Evolutionary conservation across 2,329 filamentous ascomycete genomes (phyloP), one percentile per base, ranked within the genome.

Genomic region (Orbilia brochopaga): DNA sequence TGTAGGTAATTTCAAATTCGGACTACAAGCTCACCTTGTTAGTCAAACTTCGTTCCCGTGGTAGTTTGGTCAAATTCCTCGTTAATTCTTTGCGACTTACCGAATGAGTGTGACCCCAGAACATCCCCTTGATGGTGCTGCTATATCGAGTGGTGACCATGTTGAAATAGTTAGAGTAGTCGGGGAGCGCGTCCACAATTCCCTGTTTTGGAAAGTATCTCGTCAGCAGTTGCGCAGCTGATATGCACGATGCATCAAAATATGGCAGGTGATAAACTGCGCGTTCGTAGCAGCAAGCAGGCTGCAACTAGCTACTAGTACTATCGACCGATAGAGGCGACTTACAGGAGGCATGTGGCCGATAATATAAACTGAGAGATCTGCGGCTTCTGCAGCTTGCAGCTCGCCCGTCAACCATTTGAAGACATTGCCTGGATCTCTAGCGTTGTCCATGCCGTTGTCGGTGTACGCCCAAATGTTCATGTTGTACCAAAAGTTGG

Each of bases 381-480:
- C 80, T 0, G 81, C 80, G 50, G 79, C 79, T 74, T 87, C 85
- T 1, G 85, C 84, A 1, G 79, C 79, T 57, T 84, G 81, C 0
- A 87, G 81, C 75, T 87, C 83, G 2, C 75, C 60, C 3, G 84
- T 82, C 6, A 87, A 79, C 83, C 85, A 86, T 15, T 80, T 78
- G 2, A 87, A 79, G 76, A 86, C 82, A 11, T 80, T 79, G 3
- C 66, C 62, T 11, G 62, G 67, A 27, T 73, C 67, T 75, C 81
- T 81, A 1, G 84, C 85, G 75, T 86, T 85, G 11, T 77, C 77
- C 51, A 83, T 78, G 79, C 84, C 82, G 0, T 80, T 79, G 51
- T 82, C 80, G 72, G 83, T 80, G 74, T 85, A 87, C 37, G 84
- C 77, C 79, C 82, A 84, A 76, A 83, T 85, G 79, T 87, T 87